These are phyloP conservation scores for Pseudozyma thailandica DNA, from an alignment of 1,284 basidiomycete species.

Conservation along the genomic window DNA sequence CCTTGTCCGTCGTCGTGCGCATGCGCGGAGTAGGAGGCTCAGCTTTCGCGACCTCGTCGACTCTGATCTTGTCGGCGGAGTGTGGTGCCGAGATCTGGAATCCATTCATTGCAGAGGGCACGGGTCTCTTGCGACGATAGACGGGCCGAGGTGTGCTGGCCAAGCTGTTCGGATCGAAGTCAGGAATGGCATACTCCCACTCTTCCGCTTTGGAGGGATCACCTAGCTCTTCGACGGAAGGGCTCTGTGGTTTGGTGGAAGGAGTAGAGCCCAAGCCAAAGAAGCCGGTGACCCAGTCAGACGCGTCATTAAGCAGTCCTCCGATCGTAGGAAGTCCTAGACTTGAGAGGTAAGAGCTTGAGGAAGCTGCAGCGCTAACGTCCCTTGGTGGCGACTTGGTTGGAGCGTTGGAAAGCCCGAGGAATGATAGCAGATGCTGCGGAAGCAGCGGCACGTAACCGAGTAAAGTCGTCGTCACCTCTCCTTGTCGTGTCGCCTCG, in stretches of 20 bases:
- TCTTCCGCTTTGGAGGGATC: slow-evolving; percentile 40
- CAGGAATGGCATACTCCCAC: slow-evolving; percentile 55
- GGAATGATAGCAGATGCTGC: slow-evolving; percentile 43
- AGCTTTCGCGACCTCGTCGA: no score
- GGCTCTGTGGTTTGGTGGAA: background rate
- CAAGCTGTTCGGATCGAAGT: slow-evolving; percentile 46
- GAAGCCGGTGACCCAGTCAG: slow-evolving; percentile 23
- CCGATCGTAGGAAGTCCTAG: no score
- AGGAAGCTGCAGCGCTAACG: background rate
- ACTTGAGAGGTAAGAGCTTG: slow-evolving; percentile 14
- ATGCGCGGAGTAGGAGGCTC: background rate
- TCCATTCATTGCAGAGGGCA: slow-evolving; percentile 36
- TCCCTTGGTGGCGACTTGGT: background rate
- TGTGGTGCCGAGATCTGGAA: slow-evolving; percentile 26
- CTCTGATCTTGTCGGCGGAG: background rate
- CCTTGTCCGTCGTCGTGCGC: background rate
- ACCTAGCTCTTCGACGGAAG: background rate
- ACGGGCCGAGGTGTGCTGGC: slow-evolving; percentile 48
- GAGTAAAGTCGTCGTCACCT: slow-evolving; percentile 7
- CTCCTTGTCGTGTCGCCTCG: no score
- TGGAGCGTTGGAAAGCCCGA: slow-evolving; percentile 21
- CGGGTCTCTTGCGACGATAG: slow-evolving; percentile 47
- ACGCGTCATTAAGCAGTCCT: slow-evolving; percentile 4
- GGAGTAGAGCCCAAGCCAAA: slow-evolving; percentile 16
- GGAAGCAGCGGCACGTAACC: slow-evolving; percentile 51